Evolutionary conservation across 345 rosid genomes (phyloP).

Genomic region (Aegle marmelos): DNA sequence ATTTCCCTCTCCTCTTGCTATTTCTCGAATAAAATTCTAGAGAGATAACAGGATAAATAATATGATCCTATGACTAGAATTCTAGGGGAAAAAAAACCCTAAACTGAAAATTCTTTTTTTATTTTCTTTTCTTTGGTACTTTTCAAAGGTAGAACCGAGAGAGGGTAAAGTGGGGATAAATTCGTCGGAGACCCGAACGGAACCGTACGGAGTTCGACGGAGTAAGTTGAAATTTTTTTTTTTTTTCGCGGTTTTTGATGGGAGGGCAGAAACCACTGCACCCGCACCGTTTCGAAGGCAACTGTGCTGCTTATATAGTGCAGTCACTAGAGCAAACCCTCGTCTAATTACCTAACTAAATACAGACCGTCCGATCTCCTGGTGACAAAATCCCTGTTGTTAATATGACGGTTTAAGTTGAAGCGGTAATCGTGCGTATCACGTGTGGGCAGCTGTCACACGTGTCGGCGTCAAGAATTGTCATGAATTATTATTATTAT

Average conservation of each 20-base stretch:
- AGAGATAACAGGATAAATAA: not conserved
- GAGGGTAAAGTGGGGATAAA: constrained; percentile 26
- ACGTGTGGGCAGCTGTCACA: not conserved
- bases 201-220: constrained; percentile 27
- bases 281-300: constrained; percentile 35
- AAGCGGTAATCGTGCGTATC: not conserved
- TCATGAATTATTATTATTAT: not conserved
- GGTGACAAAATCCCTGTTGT: not conserved
- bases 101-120: constrained; percentile 5
- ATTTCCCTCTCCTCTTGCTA: constrained; percentile 22
- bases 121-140: not conserved
- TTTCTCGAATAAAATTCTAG: constrained; percentile 11
- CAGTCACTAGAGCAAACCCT: constrained; percentile 31
- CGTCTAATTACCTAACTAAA: not conserved
- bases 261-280: constrained; percentile 59
- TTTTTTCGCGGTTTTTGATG: constrained; percentile 16
- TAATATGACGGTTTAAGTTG: not conserved
- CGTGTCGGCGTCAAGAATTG: not conserved
- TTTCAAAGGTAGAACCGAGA: constrained; percentile 9
- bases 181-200: constrained; percentile 33
- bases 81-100: not conserved
- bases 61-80: not conserved
- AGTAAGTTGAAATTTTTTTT: constrained; percentile 18
- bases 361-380: constrained; percentile 26
- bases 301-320: constrained; percentile 30